These are phyloP conservation scores for Iris pallida DNA, from an alignment of 116 monocot species.

Conservation along the genomic window DNA sequence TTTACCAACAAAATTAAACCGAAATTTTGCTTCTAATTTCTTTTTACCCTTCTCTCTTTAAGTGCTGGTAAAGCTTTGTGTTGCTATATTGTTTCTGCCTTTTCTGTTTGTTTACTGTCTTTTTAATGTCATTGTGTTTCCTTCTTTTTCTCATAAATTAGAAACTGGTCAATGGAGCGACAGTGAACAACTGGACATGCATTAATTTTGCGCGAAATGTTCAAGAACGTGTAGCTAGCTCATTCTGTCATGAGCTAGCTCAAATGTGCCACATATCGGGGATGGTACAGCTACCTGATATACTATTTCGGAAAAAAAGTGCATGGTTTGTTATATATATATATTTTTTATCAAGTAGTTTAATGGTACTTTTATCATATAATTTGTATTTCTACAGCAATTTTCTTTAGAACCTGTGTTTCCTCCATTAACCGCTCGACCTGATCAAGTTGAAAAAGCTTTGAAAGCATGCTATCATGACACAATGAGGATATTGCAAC, in stretches of 20 bases:
- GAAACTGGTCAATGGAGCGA: slow-evolving; percentile 61
- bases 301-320: too few relatives aligned
- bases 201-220: slow-evolving; percentile 43
- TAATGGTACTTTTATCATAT: not conserved
- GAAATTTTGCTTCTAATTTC: not conserved
- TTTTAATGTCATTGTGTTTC: not conserved
- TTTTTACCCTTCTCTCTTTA: not conserved
- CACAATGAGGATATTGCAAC: slow-evolving; percentile 44
- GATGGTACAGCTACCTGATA: slow-evolving; percentile 17
- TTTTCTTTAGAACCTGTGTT: slow-evolving; percentile 66
- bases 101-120: not conserved
- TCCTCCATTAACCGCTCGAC: slow-evolving; percentile 42
- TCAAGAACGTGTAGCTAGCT: slow-evolving; percentile 23
- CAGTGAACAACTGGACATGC: slow-evolving; percentile 44
- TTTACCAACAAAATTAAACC: too few relatives aligned
- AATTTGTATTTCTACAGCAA: slow-evolving; percentile 32
- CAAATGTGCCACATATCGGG: slow-evolving; percentile 42
- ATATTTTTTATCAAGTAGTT: not conserved
- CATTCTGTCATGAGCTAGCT: slow-evolving; percentile 39
- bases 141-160: slow-evolving; percentile 8
- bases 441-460: slow-evolving; percentile 76
- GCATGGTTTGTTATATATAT: not conserved
- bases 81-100: not conserved
- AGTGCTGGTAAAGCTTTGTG: not conserved
- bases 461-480: slow-evolving; percentile 56